Conservation (phyloP, 83 land plant genomes). For the Picea mariana region DNA sequence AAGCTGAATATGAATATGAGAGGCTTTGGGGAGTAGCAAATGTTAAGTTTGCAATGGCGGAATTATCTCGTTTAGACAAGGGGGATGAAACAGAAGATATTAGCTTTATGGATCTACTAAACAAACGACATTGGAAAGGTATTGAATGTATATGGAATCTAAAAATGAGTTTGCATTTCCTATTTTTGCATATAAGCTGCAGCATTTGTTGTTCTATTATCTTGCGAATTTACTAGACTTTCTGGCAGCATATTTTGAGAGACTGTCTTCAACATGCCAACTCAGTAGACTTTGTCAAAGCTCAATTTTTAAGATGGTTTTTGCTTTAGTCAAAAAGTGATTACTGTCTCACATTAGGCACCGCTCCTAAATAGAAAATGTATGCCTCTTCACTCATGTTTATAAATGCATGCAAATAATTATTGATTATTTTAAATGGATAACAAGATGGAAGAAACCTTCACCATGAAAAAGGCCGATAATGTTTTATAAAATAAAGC, state of each 20-base stretch:
- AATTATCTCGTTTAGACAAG: constrained; percentile 66
- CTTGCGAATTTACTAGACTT: background rate
- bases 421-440: background rate
- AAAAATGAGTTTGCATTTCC: background rate
- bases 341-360: background rate
- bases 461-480: background rate
- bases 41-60: constrained; percentile 77
- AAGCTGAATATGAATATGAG: constrained; percentile 83
- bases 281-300: background rate
- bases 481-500: background rate
- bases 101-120: constrained; percentile 59
- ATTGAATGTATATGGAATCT: background rate
- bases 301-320: background rate
- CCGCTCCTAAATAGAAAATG: too few relatives aligned
- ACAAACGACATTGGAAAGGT: constrained; percentile 74
- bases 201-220: background rate
- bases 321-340: background rate
- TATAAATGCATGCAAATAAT: too few relatives aligned
- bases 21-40: constrained; percentile 75
- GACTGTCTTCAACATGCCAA: background rate
- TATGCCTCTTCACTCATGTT: too few relatives aligned
- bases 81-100: constrained; percentile 57
- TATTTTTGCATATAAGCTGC: background rate
- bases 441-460: background rate
- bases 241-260: background rate